Conservation (phyloP, 148 eudicot genomes). For the Chenopodium formosanum region DNA sequence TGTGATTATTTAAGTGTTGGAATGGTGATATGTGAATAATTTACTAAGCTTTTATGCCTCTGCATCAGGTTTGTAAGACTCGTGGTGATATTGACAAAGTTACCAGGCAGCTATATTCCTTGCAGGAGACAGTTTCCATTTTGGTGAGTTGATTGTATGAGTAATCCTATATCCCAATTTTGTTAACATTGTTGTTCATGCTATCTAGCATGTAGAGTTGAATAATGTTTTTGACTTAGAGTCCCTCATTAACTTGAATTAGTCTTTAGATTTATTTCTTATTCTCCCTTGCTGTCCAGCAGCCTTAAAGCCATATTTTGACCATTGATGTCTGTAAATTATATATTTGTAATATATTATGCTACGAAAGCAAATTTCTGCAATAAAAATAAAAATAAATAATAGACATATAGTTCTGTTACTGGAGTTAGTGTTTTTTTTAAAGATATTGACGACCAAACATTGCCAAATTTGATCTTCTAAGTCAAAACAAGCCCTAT, state of each 20-base stretch:
- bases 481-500: too few species aligned
- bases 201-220: neutral
- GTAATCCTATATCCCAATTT: neutral
- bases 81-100: constrained; percentile 62
- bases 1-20: neutral
- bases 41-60: constrained; percentile 14
- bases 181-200: neutral
- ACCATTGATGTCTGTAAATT: neutral
- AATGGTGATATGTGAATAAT: neutral
- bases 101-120: constrained; percentile 47
- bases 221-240: neutral
- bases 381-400: too few species aligned
- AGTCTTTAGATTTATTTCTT: neutral
- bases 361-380: neutral
- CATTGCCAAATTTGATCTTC: too few species aligned
- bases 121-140: constrained; percentile 51
- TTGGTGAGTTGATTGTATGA: constrained; percentile 58
- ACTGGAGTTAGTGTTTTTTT: neutral
- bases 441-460: neutral
- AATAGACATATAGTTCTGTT: neutral
- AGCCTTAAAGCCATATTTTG: neutral
- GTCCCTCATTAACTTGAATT: neutral
- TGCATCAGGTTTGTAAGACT: constrained; percentile 64
- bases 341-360: too few species aligned
- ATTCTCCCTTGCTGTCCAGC: too few species aligned